Evolutionary conservation across 2,329 filamentous ascomycete genomes (phyloP), one percentile per base, ranked within the genome.

Genomic region (Cladophialophora chaetospira): DNA sequence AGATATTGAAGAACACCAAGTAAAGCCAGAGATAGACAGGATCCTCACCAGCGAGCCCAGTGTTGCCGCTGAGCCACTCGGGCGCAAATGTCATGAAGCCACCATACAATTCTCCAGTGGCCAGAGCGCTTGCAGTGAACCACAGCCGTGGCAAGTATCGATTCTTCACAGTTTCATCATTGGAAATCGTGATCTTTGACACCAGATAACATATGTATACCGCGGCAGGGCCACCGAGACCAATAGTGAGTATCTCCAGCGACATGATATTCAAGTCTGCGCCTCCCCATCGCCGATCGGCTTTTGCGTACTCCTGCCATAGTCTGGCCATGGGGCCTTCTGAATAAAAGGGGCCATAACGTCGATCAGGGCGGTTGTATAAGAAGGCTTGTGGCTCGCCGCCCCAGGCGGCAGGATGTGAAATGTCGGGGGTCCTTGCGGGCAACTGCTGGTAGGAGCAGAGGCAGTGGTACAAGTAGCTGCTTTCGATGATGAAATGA

Each of bases 391-490:
- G 62, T 44, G n/a, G 57, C 38, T 45, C 53, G 23, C 31, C 58
- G 19, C 57, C 53, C 36, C 59, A 42, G 19, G 58, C 54, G 42
- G 67, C 66, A 9, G 66, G 64, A 52, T 67, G 63, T 13, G 68
- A 63, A 35, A 64, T 64, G 50, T 70, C 66, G 38, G 62, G 40
- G 4, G 63, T 48, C n/a, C 66, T 67, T 35, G 72, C 71, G 5
- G 77, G 72, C 35, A 82, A 70, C 17, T 72, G 67, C 45, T 74
- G 73, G 67, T 78, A 85, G 64, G 81, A 81, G 80, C 91, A 93
- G 81, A 97, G 95, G 78, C 90, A 96, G 76, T 96, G 90, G 80
- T 91, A 97, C 21, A 97, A 84, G 74, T 91, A 97, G 68, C 85
- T 88, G 52, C 91, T 92, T 76, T 97, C 93, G 71, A 97, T 88